Evolutionary conservation across 768 basidiomycete species (phyloP), one percentile per base, ranked within the genome.

Genomic region (Cytidiella melzeri): DNA sequence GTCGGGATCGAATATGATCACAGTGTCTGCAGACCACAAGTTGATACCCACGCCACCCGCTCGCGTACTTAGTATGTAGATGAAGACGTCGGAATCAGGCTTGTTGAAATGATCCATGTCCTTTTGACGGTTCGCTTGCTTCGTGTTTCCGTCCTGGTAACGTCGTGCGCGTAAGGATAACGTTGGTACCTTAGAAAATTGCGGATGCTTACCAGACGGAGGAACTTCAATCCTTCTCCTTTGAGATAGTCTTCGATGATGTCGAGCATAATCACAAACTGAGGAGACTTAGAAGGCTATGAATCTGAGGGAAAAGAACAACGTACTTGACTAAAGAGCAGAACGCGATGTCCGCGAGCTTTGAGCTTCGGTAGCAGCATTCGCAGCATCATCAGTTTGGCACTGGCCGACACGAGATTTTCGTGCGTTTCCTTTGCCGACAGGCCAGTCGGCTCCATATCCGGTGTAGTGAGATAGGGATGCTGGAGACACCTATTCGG

Each of bases 31-130:
- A 6, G 83, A 88, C 71, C 86, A 77, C 54, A 79, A 78, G 63
- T 97, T 98, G 64, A 98, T 87, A 45, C 90, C 91, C 46, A 92
- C 89, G 47, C 92, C 94, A 13, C 95, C 94, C 37, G 95, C 96
- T 25, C 95, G 82, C 28, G 94, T 91, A 3, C 91, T 87, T 36
- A 99, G 74, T 2, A 99, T 71, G 66, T 92, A 99, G 54, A 98
- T 83, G 65, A 94, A 95, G 47, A 85, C 69, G 43, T 94, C 90
- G 1, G 94, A 97, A 28, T 77, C 79, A 3, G 84, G 83, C 34
- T 79, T 83, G 66, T 99, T 97, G 73, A 88, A 99, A 54, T 84
- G 83, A 57, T 99, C 96, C 83, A 99, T 96, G 42, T 81, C 83
- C 63, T 90, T 91, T 64, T 99, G 96, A 20, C 96, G 79, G n/a